Evolutionary conservation across 176 grass and related monocot genomes (phyloP).

Genomic region (Phoenix dactylifera): DNA sequence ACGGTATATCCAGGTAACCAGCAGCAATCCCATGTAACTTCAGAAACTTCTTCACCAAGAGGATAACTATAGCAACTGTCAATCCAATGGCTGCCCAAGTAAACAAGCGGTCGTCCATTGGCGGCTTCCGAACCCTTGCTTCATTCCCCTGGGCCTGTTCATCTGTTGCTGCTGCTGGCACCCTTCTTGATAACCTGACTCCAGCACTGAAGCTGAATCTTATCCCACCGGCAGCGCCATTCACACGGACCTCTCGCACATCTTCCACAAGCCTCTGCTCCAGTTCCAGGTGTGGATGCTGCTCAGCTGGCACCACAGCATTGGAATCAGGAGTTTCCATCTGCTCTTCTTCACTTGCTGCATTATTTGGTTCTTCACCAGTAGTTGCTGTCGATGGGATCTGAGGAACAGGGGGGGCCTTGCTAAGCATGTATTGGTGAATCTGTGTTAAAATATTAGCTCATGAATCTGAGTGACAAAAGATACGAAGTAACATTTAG

Average conservation of each 20-base stretch:
- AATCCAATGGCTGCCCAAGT: constrained; percentile 72
- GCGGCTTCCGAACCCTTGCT: constrained; percentile 35
- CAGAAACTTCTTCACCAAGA: constrained; percentile 80
- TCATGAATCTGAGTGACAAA: constrained; percentile 1
- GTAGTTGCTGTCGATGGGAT: constrained; percentile 14
- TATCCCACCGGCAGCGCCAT: constrained; percentile 21
- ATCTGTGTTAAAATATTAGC: constrained; percentile 39
- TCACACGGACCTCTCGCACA: constrained; percentile 21
- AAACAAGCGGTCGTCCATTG: constrained; percentile 62
- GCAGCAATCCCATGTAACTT: constrained; percentile 46
- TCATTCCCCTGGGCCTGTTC: constrained; percentile 13
- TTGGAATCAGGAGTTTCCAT: constrained; percentile 21
- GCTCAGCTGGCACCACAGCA: constrained; percentile 9
- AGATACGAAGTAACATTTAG: background rate
- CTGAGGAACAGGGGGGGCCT: constrained; percentile 64
- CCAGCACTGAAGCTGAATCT: constrained; percentile 23
- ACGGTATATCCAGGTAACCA: constrained; percentile 48
- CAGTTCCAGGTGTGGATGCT: constrained; percentile 31
- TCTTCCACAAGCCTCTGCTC: constrained; percentile 29
- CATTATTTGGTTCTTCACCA: constrained; percentile 11
- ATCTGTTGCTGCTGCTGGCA: background rate
- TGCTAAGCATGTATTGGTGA: constrained; percentile 74
- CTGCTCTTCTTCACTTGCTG: constrained; percentile 17
- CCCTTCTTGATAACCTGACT: constrained; percentile 24
- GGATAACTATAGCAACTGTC: constrained; percentile 77